phyloP scores from a whole-genome alignment of 257 asterid genomes.

The Buddleja alternifolia region DNA sequence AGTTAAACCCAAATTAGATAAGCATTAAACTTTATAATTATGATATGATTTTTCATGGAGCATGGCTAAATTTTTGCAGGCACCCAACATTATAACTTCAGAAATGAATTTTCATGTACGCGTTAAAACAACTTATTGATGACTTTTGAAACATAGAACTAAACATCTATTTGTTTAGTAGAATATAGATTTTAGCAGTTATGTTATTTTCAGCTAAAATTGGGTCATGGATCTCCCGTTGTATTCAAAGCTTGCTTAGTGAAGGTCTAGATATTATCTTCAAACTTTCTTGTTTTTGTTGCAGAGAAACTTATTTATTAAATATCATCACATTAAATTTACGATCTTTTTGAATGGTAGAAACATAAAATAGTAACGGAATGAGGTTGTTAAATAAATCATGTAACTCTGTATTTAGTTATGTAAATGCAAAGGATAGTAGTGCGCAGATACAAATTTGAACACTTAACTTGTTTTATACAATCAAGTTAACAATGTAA shows the following conservation, averaged over 20 bases:
- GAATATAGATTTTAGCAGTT: neutral
- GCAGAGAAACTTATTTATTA: too few species aligned
- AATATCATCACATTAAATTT: too few species aligned
- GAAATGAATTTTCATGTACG: neutral
- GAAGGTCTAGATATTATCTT: constrained; percentile 8
- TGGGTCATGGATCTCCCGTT: neutral
- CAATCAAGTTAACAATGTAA: neutral
- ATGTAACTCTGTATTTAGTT: too few species aligned
- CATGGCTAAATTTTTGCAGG: neutral
- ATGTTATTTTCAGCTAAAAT: neutral
- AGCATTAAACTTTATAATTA: neutral
- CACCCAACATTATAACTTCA: neutral
- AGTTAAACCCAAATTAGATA: neutral
- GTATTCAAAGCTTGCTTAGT: constrained; percentile 13
- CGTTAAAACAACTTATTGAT: neutral
- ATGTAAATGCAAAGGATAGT: too few species aligned
- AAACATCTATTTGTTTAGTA: constrained; percentile 1
- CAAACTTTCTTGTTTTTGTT: constrained; percentile 12
- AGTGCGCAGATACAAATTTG: neutral
- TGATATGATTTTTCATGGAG: neutral
- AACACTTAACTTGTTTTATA: neutral
- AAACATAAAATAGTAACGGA: neutral
- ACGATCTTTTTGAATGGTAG: constrained; percentile 11
- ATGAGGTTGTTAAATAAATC: too few species aligned
- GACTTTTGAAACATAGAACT: constrained; percentile 5